Conservation (phyloP, 345 rosid genomes). For the Corymbia maculata region DNA sequence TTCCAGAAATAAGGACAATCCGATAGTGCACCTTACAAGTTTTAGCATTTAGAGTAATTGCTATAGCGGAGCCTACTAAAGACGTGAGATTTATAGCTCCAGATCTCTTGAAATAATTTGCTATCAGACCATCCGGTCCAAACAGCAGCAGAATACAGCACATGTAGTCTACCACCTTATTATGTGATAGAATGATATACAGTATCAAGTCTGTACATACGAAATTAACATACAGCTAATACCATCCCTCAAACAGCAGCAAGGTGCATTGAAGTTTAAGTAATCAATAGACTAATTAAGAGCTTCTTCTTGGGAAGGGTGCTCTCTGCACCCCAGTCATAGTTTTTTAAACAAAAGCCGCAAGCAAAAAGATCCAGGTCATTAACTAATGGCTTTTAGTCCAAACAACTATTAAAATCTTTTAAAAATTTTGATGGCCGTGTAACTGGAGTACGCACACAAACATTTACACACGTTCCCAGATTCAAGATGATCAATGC, state of each 20-base stretch:
- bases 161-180: not conserved
- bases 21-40: not conserved
- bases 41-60: not conserved
- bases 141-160: not conserved
- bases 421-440: not conserved
- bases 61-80: not conserved
- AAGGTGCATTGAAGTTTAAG: not conserved
- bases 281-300: not conserved
- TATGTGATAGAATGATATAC: not conserved
- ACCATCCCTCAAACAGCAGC: not conserved
- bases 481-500: not conserved
- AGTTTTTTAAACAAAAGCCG: not conserved
- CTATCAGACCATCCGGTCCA: not conserved
- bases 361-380: not conserved
- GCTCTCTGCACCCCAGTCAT: not conserved
- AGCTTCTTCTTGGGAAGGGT: not conserved
- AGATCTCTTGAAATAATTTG: not conserved
- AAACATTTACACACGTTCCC: not conserved
- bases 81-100: not conserved
- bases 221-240: not conserved
- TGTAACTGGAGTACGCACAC: not conserved
- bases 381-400: not conserved
- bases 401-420: not conserved
- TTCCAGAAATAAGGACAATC: not conserved
- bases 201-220: not conserved